Evolutionary conservation across 2,329 filamentous ascomycete species (phyloP), one percentile per base, ranked within the genome.

Genomic region (Ceratocystis ficicola): DNA sequence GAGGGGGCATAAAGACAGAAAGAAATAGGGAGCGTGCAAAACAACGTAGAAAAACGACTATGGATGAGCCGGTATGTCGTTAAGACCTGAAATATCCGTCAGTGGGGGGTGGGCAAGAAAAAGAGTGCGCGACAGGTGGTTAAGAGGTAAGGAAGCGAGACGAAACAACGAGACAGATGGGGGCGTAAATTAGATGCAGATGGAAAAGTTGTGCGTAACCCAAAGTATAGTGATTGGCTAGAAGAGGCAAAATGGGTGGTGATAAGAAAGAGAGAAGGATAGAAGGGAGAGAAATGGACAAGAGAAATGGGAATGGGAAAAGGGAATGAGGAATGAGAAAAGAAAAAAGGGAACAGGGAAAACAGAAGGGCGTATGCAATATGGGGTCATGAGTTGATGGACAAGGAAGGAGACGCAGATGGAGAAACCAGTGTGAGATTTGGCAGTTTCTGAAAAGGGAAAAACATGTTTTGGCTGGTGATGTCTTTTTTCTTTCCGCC

Each of bases 401-500:
- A 20, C 28, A 30, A 59, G 10, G 10, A 57, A 17, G 25, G n/a
- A 59, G 28, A 59, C 28, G 22, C 15, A 57, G 17, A 32, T 32
- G 55, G 3, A 59, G 55, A 30, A 59, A n/a, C 17, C 15, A n/a
- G 12, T 17, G 55, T 59, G 28, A 59, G 55, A 59, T 59, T 59
- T 59, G 55, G 55, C 55, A 59, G 55, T 17, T 59, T 59, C 55
- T 59, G 17, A 59, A 59, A 59, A 59, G 25, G 28, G 55, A 59
- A 59, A 57, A 57, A 59, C 28, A 59, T 59, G 28, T 59, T 59
- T 36, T 36, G 28, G 28, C 55, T 30, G 17, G 28, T 36, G 55
- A 20, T 59, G 10, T 30, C 17, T 17, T 32, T 28, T 59, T 59
- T 59, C 55, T 30, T 20, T 6, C 22, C 22, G 22, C n/a, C 5